These are phyloP conservation scores for Irineochytrium annulatum DNA, from an alignment of 192 early-diverging fungal species.

Conservation along the genomic window DNA sequence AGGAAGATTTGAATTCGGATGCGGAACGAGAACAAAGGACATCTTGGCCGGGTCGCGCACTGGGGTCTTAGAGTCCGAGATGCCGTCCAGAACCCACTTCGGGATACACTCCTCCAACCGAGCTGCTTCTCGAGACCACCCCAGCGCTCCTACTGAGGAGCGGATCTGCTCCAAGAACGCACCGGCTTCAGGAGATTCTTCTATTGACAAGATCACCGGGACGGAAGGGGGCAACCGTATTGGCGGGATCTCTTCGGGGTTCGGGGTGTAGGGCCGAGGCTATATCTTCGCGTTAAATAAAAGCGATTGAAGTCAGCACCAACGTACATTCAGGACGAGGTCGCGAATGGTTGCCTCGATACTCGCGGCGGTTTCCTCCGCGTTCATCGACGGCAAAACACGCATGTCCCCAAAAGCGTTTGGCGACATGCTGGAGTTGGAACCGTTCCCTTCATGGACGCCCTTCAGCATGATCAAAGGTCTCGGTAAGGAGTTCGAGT, in stretches of 20 bases:
- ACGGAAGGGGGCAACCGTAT: slow-evolving; percentile 62
- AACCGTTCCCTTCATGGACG: too few relatives aligned
- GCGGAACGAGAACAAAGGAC: slow-evolving; percentile 73
- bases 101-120: slow-evolving; percentile 70
- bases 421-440: too few relatives aligned
- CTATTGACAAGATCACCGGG: slow-evolving; percentile 63
- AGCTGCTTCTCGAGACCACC: slow-evolving; percentile 22
- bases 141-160: slow-evolving; percentile 52
- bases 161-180: slow-evolving; percentile 69
- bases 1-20: slow-evolving; percentile 47
- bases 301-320: neutral
- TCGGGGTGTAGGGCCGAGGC: slow-evolving; percentile 20
- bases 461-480: too few relatives aligned
- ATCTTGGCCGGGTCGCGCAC: slow-evolving; percentile 77
- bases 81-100: slow-evolving; percentile 78
- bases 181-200: slow-evolving; percentile 71
- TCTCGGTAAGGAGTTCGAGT: too few relatives aligned
- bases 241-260: slow-evolving; percentile 58
- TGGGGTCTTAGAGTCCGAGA: slow-evolving; percentile 60
- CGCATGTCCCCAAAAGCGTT: too few relatives aligned
- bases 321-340: slow-evolving; percentile 1
- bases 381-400: too few relatives aligned
- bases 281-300: neutral
- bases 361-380: too few relatives aligned
- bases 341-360: too few relatives aligned